phyloP scores from a whole-genome alignment of 257 asterid genomes.

The Rhazya stricta region DNA sequence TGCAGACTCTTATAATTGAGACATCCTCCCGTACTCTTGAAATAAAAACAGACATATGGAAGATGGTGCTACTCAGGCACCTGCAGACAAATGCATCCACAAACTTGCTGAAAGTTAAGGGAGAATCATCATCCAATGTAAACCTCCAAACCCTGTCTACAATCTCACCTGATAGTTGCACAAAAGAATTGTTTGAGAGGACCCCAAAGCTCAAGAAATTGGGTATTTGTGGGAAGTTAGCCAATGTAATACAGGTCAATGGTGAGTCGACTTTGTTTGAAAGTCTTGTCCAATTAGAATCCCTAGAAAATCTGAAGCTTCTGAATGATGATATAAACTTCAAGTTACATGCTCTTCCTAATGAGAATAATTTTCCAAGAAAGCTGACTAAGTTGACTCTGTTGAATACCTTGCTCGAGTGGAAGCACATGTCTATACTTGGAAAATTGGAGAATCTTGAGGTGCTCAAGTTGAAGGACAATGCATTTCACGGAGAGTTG shows the following conservation, averaged over 20 bases:
- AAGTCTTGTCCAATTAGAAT: constrained; percentile 5
- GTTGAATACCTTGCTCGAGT: constrained; percentile 22
- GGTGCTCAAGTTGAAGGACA: constrained; percentile 25
- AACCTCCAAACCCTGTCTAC: constrained; percentile 19
- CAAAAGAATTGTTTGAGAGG: constrained; percentile 16
- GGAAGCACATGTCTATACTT: constrained; percentile 32
- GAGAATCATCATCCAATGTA: neutral
- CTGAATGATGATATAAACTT: constrained; percentile 13
- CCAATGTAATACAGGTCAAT: constrained; percentile 5
- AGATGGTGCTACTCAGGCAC: constrained; percentile 24
- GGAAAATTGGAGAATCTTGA: constrained; percentile 29
- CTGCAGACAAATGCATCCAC: constrained; percentile 25
- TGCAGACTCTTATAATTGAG: constrained; percentile 21
- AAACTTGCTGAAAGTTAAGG: constrained; percentile 3
- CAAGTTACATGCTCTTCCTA: neutral
- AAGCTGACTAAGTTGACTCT: constrained; percentile 20
- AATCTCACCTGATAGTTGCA: constrained; percentile 28
- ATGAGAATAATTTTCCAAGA: constrained; percentile 17
- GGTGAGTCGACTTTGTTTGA: constrained; percentile 18
- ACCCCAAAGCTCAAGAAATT: constrained; percentile 20
- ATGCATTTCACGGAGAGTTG: constrained; percentile 26
- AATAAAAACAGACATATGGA: constrained; percentile 19
- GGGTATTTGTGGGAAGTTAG: constrained; percentile 21
- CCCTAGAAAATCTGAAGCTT: constrained; percentile 22
- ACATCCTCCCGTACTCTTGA: constrained; percentile 18